phyloP scores from a whole-genome alignment of 2,329 filamentous ascomycete species.

The Fusarium austroafricanum region DNA sequence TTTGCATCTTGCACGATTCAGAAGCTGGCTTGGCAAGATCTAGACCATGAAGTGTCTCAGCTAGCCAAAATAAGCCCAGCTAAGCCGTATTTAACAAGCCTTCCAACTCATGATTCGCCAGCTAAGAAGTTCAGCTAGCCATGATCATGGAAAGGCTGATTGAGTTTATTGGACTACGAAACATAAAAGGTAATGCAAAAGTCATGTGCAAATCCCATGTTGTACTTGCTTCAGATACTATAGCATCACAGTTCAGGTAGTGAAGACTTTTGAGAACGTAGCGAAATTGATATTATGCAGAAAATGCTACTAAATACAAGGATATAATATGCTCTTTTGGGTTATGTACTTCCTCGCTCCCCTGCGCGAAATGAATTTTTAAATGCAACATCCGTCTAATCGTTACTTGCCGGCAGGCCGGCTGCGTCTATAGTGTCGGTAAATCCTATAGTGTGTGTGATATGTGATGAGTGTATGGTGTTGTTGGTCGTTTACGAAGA shows the following conservation, averaged over 20 bases:
- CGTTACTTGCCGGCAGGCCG: conserved; percentile 31
- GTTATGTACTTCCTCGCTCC: conserved; percentile 18
- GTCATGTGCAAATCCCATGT: too few species aligned
- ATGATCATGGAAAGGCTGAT: background rate
- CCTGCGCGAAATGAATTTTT: conserved; percentile 5
- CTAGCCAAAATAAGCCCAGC: background rate
- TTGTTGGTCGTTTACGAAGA: conserved; percentile 20
- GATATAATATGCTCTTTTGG: conserved; percentile 33
- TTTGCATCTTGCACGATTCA: background rate
- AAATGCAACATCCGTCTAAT: conserved; percentile 33
- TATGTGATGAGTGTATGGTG: background rate
- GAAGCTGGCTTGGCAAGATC: background rate
- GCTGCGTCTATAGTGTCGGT: conserved; percentile 17
- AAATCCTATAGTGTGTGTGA: conserved; percentile 6
- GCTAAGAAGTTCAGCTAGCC: background rate
- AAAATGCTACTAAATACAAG: conserved; percentile 33
- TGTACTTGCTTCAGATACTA: too few species aligned
- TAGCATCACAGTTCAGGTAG: too few species aligned
- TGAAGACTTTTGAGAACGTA: background rate
- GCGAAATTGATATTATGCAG: conserved; percentile 31
- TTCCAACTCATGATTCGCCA: background rate
- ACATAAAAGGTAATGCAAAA: too few species aligned
- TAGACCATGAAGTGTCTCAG: background rate
- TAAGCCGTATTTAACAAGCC: background rate
- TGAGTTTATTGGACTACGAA: too few species aligned